Evolutionary conservation across 1,284 basidiomycete species (phyloP), one percentile per base, ranked within the genome.

Genomic region (Cystobasidium slooffiae): DNA sequence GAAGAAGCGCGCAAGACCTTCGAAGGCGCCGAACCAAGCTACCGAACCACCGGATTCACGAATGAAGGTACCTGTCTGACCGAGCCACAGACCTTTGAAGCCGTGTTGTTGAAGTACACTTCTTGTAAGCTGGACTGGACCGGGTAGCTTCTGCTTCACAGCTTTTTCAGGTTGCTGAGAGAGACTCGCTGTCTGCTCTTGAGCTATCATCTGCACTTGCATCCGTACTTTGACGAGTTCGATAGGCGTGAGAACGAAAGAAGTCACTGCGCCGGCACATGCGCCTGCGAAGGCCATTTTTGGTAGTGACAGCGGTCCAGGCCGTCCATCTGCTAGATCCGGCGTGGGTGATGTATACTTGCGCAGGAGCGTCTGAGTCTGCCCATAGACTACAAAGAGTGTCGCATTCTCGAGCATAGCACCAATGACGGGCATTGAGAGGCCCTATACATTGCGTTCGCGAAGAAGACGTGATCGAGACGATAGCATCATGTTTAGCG

Each of bases 221-320:
- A 95, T 94, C 80, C 93, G 91, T 83, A 93, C 95, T 84, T 96
- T 96, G 78, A 96, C 88, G 72, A 94, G 88, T 82, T 96, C 93
- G 76, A 95, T 90, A 1, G 93, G 94, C 0, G 93, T 95, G 88
- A 95, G 83, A 70, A 95, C 86, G 81, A 94, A 91, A 78, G 90
- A 92, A 0, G 92, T 90, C 41, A 89, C 85, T 2, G 89, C 86
- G n/a, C 93, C 93, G 5, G 93, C 91, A 31, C 89, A 90, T 1
- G 88, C 91, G 41, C 89, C 92, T 7, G 93, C 90, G 12, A 93
- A 79, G 1, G 88, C 88, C 8, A 93, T 85, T 80, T 93, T 88
- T 0, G 86, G 81, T 56, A 92, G 84, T 1, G 87, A 84, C 53
- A 91, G 84, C 20, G 82, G 80, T 2, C 64, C 64, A 51, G 64